Base-by-base conservation (phyloP, 179 eudicot genomes). In the Spinacia oleracea region DNA sequence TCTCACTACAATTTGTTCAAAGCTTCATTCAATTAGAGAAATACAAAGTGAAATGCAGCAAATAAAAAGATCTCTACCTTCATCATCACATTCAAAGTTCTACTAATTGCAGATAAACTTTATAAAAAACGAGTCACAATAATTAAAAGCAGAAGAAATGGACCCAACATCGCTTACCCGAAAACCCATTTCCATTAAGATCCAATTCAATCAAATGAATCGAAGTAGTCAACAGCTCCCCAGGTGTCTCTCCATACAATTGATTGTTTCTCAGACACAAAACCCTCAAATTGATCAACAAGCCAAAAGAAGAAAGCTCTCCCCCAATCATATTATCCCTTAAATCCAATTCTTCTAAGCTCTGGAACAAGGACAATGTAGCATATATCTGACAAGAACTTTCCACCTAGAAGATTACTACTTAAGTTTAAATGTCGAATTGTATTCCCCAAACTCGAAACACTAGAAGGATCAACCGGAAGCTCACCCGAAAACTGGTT, bases 111-210 rank as follows among this genome's bases (percentile, higher is more conserved):
- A 32, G 2, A 12, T 20, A 60, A 42, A 29, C 7, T 1, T 29
- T 0, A 70, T 11, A 46, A 43, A 0, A 27, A 18, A 64, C 11
- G 65, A 6, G 69, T 9, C 21, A 18, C 3, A 50, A 43, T 53
- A 55, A 48, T 11, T 15, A 9, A 77, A 35, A 55, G 6, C 31
- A 34, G 31, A 59, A n/a, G 27, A 35, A 77, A 21, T 18, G 62
- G 34, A 38, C 60, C 23, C 34, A 43, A 59, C n/a, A 71, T 31
- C 53, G 73, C 89, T 82, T 76, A 95, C 98, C 98, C 4, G 97
- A 91, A 87, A 95, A 95, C 65, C 93, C 93, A 78, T 95, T 95
- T 76, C 89, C 86, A 80, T 93, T 90, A 55, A 95, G 95, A 91
- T 95, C 98, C 72, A 95, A 75, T 75, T 95, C 95, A 25, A 64